These are phyloP conservation scores for Tulasnella sp. DNA, from an alignment of 768 basidiomycete genomes.

Conservation along the genomic window DNA sequence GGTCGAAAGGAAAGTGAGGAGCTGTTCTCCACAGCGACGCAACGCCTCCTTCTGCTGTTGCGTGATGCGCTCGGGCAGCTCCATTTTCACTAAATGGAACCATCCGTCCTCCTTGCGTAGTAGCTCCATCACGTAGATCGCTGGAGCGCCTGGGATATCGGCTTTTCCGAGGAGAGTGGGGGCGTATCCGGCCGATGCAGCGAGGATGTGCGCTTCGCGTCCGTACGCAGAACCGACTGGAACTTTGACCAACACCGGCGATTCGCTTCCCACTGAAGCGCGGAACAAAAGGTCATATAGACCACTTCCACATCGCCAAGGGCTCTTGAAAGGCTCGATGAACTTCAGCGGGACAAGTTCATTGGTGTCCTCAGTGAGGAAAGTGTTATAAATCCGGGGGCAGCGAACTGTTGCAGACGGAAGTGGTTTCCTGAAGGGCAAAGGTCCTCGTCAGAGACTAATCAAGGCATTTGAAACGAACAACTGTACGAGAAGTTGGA, in stretches of 20 bases:
- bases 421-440: no score
- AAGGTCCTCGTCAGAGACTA: no score
- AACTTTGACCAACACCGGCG: neutral
- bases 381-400: no score
- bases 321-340: no score
- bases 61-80: neutral
- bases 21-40: neutral
- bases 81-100: neutral
- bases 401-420: no score
- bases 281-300: no score
- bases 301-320: no score
- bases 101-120: neutral
- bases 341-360: no score
- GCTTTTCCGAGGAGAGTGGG: neutral
- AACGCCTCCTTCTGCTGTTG: neutral
- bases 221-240: neutral
- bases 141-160: neutral
- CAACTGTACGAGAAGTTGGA: no score
- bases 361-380: no score
- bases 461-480: no score
- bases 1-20: neutral
- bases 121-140: neutral
- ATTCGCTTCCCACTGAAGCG: neutral
- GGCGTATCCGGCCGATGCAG: neutral
- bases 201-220: neutral